These are phyloP conservation scores for Exophiala alcalophila DNA, from an alignment of 2,329 filamentous ascomycete genomes.

Conservation along the genomic window DNA sequence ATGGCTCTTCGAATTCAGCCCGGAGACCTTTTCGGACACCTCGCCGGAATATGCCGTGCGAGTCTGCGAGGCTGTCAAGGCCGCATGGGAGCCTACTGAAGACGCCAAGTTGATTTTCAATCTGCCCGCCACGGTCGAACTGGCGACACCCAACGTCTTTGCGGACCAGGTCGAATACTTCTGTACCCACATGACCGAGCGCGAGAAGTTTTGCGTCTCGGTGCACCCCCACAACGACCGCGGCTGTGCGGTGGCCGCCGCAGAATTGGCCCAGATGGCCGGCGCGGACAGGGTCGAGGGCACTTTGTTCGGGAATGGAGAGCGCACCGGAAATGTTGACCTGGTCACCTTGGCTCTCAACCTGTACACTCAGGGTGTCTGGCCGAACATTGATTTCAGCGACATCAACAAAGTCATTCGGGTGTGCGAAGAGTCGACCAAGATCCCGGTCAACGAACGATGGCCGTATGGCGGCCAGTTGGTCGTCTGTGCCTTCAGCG, in stretches of 20 bases:
- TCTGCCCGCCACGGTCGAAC: conserved; percentile 90
- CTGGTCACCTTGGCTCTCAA: conserved; percentile 89
- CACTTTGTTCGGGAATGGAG: conserved; percentile 90
- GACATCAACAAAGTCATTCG: conserved; percentile 83
- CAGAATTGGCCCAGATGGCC: conserved; percentile 93
- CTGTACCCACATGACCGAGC: conserved; percentile 76
- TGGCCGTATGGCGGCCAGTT: conserved; percentile 88
- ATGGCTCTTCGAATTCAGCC: conserved; percentile 51
- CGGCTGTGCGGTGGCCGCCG: conserved; percentile 82
- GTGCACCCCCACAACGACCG: conserved; percentile 94
- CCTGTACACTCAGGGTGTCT: conserved; percentile 88
- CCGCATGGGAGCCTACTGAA: conserved; percentile 78
- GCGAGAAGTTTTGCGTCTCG: conserved; percentile 83
- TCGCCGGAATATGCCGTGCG: conserved; percentile 76
- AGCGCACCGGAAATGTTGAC: conserved; percentile 93
- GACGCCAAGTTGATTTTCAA: conserved; percentile 90
- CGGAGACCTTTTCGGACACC: conserved; percentile 78
- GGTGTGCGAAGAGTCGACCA: conserved; percentile 86
- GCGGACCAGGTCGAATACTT: conserved; percentile 97
- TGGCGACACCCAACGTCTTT: conserved; percentile 91
- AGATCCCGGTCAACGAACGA: conserved; percentile 87
- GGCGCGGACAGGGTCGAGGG: conserved; percentile 93
- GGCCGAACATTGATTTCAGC: conserved; percentile 84
- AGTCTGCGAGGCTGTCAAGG: conserved; percentile 91
- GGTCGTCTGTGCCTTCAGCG: conserved; percentile 88